Conservation (phyloP, 257 asterid genomes). For the Vinca minor region DNA sequence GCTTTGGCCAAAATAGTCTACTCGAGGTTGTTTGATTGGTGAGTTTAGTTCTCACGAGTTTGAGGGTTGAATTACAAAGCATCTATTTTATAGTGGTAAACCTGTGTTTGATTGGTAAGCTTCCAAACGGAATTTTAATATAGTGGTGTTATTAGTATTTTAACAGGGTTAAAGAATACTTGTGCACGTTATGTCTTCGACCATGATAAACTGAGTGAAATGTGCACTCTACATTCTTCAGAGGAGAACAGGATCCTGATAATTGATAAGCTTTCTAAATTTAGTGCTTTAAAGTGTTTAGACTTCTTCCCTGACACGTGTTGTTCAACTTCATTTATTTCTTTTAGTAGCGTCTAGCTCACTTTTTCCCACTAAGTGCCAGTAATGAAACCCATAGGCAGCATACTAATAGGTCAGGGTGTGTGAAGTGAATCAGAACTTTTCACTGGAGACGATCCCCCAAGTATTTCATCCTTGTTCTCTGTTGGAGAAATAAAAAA, state of each 20-base stretch:
- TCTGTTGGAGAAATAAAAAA: background rate
- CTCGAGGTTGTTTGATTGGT: conserved; percentile 96
- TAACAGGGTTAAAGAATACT: background rate
- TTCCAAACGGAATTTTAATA: background rate
- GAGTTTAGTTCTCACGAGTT: conserved; percentile 8
- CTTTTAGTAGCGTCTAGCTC: background rate
- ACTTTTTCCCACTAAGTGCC: background rate
- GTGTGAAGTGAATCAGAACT: conserved; percentile 1
- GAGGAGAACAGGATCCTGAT: background rate
- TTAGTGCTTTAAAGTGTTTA: too few relatives aligned
- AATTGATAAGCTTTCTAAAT: background rate
- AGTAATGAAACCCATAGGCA: background rate
- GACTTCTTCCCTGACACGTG: background rate
- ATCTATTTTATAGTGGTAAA: background rate
- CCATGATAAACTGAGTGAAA: background rate
- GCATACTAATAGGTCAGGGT: background rate
- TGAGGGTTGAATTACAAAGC: background rate
- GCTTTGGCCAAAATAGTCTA: conserved; percentile 91
- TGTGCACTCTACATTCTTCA: background rate
- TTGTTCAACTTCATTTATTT: background rate
- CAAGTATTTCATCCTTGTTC: conserved; percentile 1
- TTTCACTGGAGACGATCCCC: background rate
- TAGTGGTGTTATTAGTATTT: background rate
- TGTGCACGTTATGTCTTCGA: background rate
- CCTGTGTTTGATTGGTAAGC: background rate